phyloP scores from a whole-genome alignment of 345 rosid species.

The Erysimum cheiranthoides region DNA sequence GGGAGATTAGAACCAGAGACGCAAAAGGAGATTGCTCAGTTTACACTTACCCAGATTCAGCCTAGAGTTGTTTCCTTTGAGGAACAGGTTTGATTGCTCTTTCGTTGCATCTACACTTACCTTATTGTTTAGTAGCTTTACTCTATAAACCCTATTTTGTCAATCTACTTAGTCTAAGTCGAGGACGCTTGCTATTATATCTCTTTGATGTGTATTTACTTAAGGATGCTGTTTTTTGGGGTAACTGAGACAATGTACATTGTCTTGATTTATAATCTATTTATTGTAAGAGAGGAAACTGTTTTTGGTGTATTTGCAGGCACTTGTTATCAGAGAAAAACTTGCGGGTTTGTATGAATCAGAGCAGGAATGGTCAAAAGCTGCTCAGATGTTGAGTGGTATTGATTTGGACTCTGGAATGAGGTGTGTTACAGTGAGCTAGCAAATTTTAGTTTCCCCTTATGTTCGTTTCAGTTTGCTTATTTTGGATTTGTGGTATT shows the following conservation, averaged over 20 bases:
- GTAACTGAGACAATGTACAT: conserved; percentile 36
- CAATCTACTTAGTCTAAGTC: neutral
- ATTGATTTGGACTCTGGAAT: conserved; percentile 95
- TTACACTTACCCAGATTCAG: conserved; percentile 93
- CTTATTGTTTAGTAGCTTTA: neutral
- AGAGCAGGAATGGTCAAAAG: conserved; percentile 93
- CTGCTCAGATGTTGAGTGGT: conserved; percentile 99
- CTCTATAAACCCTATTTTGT: neutral
- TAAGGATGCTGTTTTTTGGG: neutral
- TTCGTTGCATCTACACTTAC: neutral
- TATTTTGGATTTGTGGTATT: conserved; percentile 33
- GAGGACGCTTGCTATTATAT: neutral
- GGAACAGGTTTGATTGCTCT: conserved; percentile 72
- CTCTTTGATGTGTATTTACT: neutral
- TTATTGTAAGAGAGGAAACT: neutral
- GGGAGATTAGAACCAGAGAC: conserved; percentile 79
- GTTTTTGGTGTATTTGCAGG: conserved; percentile 49
- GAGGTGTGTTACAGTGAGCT: conserved; percentile 61
- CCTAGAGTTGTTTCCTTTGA: conserved; percentile 97
- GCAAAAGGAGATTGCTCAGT: conserved; percentile 90
- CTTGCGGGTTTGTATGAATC: conserved; percentile 94
- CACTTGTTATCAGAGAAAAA: conserved; percentile 87
- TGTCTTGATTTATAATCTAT: neutral
- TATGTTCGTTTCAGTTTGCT: neutral
- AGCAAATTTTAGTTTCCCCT: neutral